Percentiles rank a stretch among this genome's conserved stretches.
phyloP scores from a whole-genome alignment of 2,329 filamentous ascomycete species.

The Emydomyces testavorans region DNA sequence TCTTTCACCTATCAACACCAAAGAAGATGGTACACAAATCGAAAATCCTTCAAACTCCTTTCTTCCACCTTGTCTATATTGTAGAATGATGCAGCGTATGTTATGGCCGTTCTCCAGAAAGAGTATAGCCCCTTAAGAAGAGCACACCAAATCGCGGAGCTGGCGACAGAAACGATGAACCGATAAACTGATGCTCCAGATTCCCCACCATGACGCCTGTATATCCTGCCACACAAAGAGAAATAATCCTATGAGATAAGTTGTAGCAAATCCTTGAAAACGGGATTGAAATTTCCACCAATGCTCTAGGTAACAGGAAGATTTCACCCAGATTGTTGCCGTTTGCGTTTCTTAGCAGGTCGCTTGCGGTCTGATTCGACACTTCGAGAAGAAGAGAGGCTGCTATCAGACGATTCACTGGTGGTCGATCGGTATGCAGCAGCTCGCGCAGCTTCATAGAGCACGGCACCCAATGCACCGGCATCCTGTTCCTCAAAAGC shows the following conservation, averaged over 20 bases:
- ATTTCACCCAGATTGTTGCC: conserved; percentile 31
- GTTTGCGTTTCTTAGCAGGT: conserved; percentile 68
- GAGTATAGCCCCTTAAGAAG: background rate
- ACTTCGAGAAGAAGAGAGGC: conserved; percentile 21
- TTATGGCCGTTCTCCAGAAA: background rate
- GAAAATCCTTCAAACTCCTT: conserved; percentile 1
- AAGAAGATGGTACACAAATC: background rate
- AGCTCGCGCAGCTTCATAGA: conserved; percentile 70
- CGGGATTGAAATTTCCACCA: no score
- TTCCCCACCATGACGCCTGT: conserved; percentile 2
- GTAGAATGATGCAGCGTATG: conserved; percentile 8
- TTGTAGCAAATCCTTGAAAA: background rate
- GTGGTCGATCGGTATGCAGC: conserved; percentile 50
- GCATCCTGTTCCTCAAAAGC: conserved; percentile 47
- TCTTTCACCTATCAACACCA: background rate
- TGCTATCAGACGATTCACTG: conserved; percentile 33
- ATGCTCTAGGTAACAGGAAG: background rate
- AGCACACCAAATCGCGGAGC: background rate
- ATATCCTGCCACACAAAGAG: conserved; percentile 3
- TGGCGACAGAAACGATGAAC: background rate
- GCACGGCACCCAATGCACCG: conserved; percentile 58
- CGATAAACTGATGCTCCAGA: conserved; percentile 5
- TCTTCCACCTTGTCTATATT: conserved; percentile 8
- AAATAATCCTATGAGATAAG: background rate
- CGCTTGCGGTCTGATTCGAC: conserved; percentile 34